Percentiles rank a stretch among this genome's conserved stretches.
These are phyloP conservation scores for Leccinum truebloodii DNA, from an alignment of 768 basidiomycete genomes.

Conservation along the genomic window DNA sequence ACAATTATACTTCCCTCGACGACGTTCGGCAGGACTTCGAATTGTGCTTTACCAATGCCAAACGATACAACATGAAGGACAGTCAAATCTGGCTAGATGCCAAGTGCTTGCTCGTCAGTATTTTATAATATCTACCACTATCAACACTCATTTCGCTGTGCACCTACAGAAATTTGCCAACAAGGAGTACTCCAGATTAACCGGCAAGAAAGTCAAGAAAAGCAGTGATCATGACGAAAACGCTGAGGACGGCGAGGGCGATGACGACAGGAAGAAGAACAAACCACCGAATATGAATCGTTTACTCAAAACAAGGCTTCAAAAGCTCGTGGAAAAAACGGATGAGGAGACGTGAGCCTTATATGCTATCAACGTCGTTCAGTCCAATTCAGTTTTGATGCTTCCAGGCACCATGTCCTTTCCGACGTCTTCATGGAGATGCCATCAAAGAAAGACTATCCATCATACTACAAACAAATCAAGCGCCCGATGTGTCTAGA, in stretches of 20 bases:
- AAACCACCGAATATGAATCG: constrained; percentile 66
- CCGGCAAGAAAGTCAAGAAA: constrained; percentile 43
- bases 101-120: constrained; percentile 73
- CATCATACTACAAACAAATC: constrained; percentile 78
- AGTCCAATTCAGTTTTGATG: background rate
- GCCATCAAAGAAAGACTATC: constrained; percentile 77
- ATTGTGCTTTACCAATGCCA: constrained; percentile 77
- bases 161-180: constrained; percentile 45
- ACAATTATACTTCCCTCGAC: constrained; percentile 62
- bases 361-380: constrained; percentile 2
- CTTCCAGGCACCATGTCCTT: constrained; percentile 59
- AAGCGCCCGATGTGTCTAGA: constrained; percentile 79
- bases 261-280: constrained; percentile 46
- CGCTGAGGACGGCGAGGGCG: constrained; percentile 46
- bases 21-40: constrained; percentile 73
- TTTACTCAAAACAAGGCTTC: constrained; percentile 64
- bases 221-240: constrained; percentile 40
- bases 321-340: constrained; percentile 72
- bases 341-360: constrained; percentile 60
- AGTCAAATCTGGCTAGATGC: constrained; percentile 82
- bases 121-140: background rate
- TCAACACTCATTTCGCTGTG: constrained; percentile 1
- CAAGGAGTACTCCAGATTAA: constrained; percentile 48
- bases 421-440: constrained; percentile 83
- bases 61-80: constrained; percentile 78